Conservation (phyloP, 2,329 filamentous ascomycete genomes). For the Volutella citrinella region DNA sequence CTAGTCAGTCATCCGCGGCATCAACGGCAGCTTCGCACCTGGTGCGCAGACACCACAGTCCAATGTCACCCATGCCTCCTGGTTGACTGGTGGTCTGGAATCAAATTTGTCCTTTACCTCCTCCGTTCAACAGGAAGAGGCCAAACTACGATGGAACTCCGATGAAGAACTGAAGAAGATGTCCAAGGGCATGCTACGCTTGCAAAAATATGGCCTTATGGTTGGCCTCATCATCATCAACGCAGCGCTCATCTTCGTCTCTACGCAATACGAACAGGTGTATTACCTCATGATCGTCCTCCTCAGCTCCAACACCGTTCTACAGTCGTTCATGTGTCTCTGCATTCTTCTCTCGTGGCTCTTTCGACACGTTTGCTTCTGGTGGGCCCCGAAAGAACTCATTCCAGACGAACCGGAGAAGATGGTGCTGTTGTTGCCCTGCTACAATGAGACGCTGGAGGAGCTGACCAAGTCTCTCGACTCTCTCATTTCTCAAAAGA, state of each 20-base stretch:
- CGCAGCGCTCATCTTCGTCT: slow-evolving; percentile 34
- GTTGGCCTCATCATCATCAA: slow-evolving; percentile 33
- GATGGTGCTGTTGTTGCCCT: slow-evolving; percentile 45
- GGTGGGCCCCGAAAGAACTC: slow-evolving; percentile 27
- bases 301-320: slow-evolving; percentile 43
- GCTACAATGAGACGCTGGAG: slow-evolving; percentile 46
- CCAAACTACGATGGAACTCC: slow-evolving; percentile 38
- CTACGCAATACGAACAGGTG: slow-evolving; percentile 36
- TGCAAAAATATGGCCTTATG: slow-evolving; percentile 40
- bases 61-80: slow-evolving; percentile 27
- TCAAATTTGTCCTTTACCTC: slow-evolving; percentile 35
- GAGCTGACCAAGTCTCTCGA: slow-evolving; percentile 44
- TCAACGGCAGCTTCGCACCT: slow-evolving; percentile 29
- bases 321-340: slow-evolving; percentile 41
- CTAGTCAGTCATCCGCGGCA: slow-evolving; percentile 32
- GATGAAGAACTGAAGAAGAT: slow-evolving; percentile 37
- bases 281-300: slow-evolving; percentile 44
- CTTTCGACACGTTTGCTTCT: slow-evolving; percentile 29
- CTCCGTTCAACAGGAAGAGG: slow-evolving; percentile 35
- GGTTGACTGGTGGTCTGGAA: slow-evolving; percentile 30
- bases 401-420: slow-evolving; percentile 38
- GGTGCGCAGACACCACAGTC: slow-evolving; percentile 31
- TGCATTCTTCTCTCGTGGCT: slow-evolving; percentile 33
- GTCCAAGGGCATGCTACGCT: slow-evolving; percentile 33
- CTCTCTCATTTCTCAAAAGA: slow-evolving; percentile 42